Evolutionary conservation across 2,329 filamentous ascomycete species (phyloP), one percentile per base, ranked within the genome.

Genomic region (Graphium sp.): DNA sequence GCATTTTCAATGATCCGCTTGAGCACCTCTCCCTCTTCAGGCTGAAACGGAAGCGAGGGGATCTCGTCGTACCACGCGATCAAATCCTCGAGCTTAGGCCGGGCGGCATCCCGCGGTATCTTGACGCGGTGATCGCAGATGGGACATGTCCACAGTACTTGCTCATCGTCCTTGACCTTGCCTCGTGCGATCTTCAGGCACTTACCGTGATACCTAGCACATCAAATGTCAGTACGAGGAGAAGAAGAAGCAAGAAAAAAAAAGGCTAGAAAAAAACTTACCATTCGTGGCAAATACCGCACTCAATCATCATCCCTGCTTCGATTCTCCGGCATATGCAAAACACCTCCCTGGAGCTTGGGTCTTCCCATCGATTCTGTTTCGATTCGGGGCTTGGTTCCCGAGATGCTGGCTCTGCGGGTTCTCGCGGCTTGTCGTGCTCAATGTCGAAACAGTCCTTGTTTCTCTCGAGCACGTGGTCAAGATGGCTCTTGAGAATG

Each of bases 251-350:
- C 10, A 7, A 24, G 31, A 15, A 26, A 8, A 3, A 27, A 11
- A 18, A n/a, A 27, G 16, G 13, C 7, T n/a, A 3, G 7, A 28
- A 14, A 10, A 7, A 17, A 12, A 59, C 74, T 59, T 50, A 85
- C 89, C 89, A 98, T 57, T 98, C 89, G 44, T 94, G 87, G 52
- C 89, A 98, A 22, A 94, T 63, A 48, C 95, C 89, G 48, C 89
- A 98, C 53, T 98, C 89, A 42, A 98, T 95, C 89, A 98, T 98
- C 78, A 95, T 91, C 29, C 89, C 89, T 21, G 87, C 84, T 52
- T 98, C 89, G 6, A 83, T 71, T 37, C 76, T 82, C 34, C 89
- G 74, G 53, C 89, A 98, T 39, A 98, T 93, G 51, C 89, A 98
- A 49, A 95, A 98, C 0, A 95, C 87, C 46, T 95, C 85, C 20